These are phyloP conservation scores for Coemansia sp. DNA, from an alignment of 192 early-diverging fungal species.

Conservation along the genomic window DNA sequence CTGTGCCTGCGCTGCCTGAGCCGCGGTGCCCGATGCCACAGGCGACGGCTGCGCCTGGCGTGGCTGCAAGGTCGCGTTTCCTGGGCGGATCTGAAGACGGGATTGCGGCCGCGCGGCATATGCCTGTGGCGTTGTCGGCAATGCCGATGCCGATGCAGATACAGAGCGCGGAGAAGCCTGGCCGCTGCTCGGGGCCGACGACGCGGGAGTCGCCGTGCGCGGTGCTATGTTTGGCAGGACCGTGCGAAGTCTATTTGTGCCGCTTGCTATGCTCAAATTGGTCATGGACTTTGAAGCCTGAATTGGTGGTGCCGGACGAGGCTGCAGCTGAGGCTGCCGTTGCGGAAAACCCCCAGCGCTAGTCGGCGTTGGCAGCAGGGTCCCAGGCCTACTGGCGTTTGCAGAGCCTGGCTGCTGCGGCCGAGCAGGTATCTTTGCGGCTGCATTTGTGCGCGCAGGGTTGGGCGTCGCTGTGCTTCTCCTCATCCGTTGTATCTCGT, in stretches of 20 bases:
- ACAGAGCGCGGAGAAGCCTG: constrained; percentile 2
- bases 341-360: neutral
- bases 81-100: constrained; percentile 4
- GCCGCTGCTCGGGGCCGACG: neutral
- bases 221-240: constrained; percentile 26
- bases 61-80: constrained; percentile 3
- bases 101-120: neutral
- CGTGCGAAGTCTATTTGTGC: constrained; percentile 12
- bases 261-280: neutral
- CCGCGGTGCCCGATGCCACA: neutral
- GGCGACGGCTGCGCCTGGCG: too few species aligned
- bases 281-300: neutral
- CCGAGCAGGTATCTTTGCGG: too few species aligned
- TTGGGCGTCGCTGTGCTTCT: constrained; percentile 11
- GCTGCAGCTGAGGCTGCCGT: neutral
- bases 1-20: neutral
- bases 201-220: constrained; percentile 2
- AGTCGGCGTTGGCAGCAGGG: too few species aligned
- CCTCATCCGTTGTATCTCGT: constrained; percentile 44
- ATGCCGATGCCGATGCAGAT: neutral
- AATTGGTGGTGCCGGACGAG: too few species aligned
- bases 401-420: neutral
- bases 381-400: too few species aligned
- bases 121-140: constrained; percentile 5
- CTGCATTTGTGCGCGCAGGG: neutral